Base-by-base conservation (phyloP, 257 asterid genomes). In the Echites panduratus region DNA sequence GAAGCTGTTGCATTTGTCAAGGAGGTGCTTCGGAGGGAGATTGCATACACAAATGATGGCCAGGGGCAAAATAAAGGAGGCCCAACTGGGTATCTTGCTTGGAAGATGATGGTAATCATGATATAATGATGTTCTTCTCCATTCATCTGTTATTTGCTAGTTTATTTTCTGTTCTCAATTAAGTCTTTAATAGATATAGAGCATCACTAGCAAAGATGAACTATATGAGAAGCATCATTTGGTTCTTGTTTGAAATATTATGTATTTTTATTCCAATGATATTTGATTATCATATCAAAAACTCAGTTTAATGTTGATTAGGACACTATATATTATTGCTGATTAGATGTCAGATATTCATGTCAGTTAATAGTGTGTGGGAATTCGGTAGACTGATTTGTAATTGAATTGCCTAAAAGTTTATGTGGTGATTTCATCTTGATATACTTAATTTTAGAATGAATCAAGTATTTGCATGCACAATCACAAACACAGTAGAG, bases 71-170 rank as follows among this genome's bases (percentile, higher is more conserved):
- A 82, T 63, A 89, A 85, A 78, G 92, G 96, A 12, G 97, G 99
- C 2, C 99, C 99, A 0, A 87, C 84, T 44, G 98, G 99, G 45
- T 95, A 91, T 70, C 93, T 95, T 53, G 97, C 99, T 24, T 95
- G 98, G 98, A 94, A 91, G 87, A 91, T 94, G 99, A 89, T 91
- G 98, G 99, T 94, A 87, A 81, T n/a, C 45, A 1, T 61, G 66
- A 63, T 32, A 41, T 65, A 4, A 72, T 76, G 35, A 32, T 78
- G 2, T 68, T 17, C 40, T 44, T 43, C 44, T 67, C 38, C 70
- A 59, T 2, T 11, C n/a, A n/a, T n/a, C n/a, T 79, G 49, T 56
- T 76, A 61, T 67, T 67, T 2, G 50, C 3, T 24, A 22, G 62
- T n/a, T 75, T n/a, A 75, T 59, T 17, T 75, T 26, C 40, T 38